Evolutionary conservation across 352 stramenopile genomes (phyloP), one percentile per base, ranked within the genome.

Genomic region (Phytophthora palmivora): DNA sequence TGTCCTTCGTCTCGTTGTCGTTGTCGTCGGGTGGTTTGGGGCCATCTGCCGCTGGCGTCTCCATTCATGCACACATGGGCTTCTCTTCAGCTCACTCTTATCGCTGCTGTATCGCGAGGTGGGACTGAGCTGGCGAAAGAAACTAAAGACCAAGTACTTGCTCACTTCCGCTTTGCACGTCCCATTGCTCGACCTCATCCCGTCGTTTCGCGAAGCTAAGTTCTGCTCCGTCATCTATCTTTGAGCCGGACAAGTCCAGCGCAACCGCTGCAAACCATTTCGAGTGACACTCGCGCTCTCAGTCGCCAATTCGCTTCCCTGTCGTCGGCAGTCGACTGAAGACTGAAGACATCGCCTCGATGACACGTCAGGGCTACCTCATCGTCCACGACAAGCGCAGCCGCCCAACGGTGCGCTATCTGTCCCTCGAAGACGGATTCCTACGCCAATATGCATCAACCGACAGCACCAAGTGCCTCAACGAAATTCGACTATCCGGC

Each of bases 361-460:
- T 91, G 79, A 91, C 77, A 30, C 83, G 74, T 54, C 85, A 95
- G 56, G 87, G 87, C 21, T 94, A 88, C 57, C 67, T 95, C 54
- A 79, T 95, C 24, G 63, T 91, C 45, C 79, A 94, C 56, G 81
- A 87, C 39, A 89, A 92, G 70, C 78, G 68, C 33, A 64, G 59
- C 15, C 73, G 58, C 8, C 73, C 87, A 28, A 53, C 68, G 12
- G 64, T 94, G 47, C 74, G 58, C 67, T 95, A 84, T 69, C 88
- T 92, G 63, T 88, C 78, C 54, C 76, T 95, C 21, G 87, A 95
- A 53, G 82, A 94, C 58, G 87, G 87, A 18, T 91, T 83, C 60
- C 72, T 95, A 30, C 82, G 84, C 12, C 89, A 89, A 61, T 95
- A 87, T 61, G 60, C 67, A 46, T 70, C 54, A 15, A 32, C 70